Evolutionary conservation across 306 rosid species (phyloP).

Genomic region (Sesbania bispinosa): DNA sequence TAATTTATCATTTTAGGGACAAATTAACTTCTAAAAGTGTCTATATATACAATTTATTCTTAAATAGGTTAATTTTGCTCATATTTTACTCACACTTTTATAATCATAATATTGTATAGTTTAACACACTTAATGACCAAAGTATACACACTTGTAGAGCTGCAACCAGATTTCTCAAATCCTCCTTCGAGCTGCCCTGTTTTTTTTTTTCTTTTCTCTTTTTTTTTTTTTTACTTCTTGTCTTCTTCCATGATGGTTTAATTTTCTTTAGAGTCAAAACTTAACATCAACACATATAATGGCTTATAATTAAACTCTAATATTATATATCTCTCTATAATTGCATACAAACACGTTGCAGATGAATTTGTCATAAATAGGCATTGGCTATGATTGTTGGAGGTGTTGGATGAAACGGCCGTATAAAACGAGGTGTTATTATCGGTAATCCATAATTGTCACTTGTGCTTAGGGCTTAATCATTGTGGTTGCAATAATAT

Average conservation of each 20-base stretch:
- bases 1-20: no score
- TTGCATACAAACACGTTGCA: neutral
- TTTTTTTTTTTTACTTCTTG: neutral
- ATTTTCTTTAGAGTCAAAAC: constrained; percentile 7
- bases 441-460: constrained; percentile 26
- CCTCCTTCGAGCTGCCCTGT: neutral
- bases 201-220: no score
- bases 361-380: neutral
- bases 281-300: neutral
- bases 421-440: neutral
- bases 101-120: no score
- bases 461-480: constrained; percentile 24
- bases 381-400: neutral
- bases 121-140: no score
- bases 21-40: no score
- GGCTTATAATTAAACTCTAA: neutral
- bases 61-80: no score
- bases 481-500: constrained; percentile 11
- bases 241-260: neutral
- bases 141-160: no score
- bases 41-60: no score
- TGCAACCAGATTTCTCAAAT: neutral
- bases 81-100: no score
- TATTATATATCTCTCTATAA: neutral
- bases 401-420: constrained; percentile 11